Evolutionary conservation across 306 rosid genomes (phyloP), one percentile per base, ranked within the genome.

Genomic region (Inga oerstediana): DNA sequence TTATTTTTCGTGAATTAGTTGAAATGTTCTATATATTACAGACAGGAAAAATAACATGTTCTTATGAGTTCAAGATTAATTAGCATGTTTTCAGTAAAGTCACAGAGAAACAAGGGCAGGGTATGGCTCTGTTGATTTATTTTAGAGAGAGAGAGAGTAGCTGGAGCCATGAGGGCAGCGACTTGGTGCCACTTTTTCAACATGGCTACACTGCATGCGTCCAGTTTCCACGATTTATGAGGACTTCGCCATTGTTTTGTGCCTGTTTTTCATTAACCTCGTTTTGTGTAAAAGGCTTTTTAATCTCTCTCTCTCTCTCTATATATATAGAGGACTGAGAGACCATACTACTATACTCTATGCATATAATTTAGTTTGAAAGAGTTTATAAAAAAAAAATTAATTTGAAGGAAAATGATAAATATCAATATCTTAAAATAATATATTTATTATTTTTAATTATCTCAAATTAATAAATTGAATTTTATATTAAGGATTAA

Each of bases 131-230:
- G 56, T 48, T 69, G 74, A 79, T 32, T 52, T 66, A 75, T 71
- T 32, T 17, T 1, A 51, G 7, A 10, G 76, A 79, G 56, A 51
- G 61, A 16, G 11, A 5, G 72, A 5, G 41, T 37, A 0, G 39
- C 7, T 37, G 39, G 6, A 37, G 39, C 6, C 39, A 4, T 90
- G 91, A 80, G 1, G 46, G 83, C 90, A 74, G 46, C 14, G 61
- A 78, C 27, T 77, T 24, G 39, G 79, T 80, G 74, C 59, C 20
- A 84, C 76, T 81, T 85, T 80, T 83, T 72, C 90, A 48, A 80
- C 84, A 49, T 12, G 14, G 1, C 58, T 16, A 41, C 43, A 37
- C 79, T 11, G 32, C 66, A 64, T 4, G 35, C 59, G 61, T 46
- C 43, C 49, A 20, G 5, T 72, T 71, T 79, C 86, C 64, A 30